Base-by-base conservation (phyloP, 2,329 filamentous ascomycete species). In the Pezicula radicicola region DNA sequence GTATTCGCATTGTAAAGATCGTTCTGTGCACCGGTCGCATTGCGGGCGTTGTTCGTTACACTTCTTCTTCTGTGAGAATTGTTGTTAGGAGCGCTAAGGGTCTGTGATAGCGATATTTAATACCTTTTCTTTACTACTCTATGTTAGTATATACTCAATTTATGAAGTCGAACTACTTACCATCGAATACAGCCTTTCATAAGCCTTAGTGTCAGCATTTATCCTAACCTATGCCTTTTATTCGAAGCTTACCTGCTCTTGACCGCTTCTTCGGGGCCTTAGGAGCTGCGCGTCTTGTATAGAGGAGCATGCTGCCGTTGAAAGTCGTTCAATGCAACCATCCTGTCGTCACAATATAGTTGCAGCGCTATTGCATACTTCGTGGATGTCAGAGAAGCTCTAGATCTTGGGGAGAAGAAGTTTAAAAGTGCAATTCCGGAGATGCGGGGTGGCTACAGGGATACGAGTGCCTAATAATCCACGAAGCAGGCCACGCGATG, bases 181-280 rank as follows among this genome's bases (percentile, higher is more conserved):
- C 65, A 67, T 41, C 60, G 58, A 57, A 67, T 61, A 48, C 65
- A 67, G 9, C 65, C 64, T 66, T 55, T 48, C 47, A 16, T 40
- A 15, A 35, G 25, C 36, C 33, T 28, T 9, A 37, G 4, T 16
- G 40, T 64, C 49, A 62, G 61, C 48, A 48, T 48, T n/a, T 10
- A 4, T 39, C 18, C 46, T 52, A 25, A 21, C 30, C 18, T 13
- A 27, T 37, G 16, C n/a, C 6, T 45, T 39, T n/a, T 8, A 13
- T 42, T 21, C 4, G 46, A 18, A 28, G 41, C 76, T 70, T 68
- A 83, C 79, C 79, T 64, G 78, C 75, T 70, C 80, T 73, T n/a
- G 81, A 84, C 50, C 81, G 74, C 62, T 71, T 76, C 68, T 83
- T 84, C 30, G 80, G 80, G 42, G 74, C 70, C 67, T 82, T 84